phyloP scores from a whole-genome alignment of 106 monocot genomes.

The Hemerocallis citrina region DNA sequence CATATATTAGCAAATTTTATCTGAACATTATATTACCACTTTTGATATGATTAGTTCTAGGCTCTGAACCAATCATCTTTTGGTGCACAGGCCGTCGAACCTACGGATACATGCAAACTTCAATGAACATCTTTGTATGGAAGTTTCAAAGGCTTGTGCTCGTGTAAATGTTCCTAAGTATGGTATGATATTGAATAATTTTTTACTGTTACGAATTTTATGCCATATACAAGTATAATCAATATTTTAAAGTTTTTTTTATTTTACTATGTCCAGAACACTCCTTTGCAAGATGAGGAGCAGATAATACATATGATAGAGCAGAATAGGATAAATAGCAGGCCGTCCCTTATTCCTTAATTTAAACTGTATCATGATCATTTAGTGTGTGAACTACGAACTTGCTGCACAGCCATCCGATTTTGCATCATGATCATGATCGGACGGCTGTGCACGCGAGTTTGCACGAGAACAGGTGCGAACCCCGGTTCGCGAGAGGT shows the following conservation, averaged over 20 bases:
- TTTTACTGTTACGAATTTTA: neutral
- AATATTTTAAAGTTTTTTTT: neutral
- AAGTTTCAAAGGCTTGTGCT: conserved; percentile 75
- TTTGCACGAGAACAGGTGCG: too few relatives aligned
- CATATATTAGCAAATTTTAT: neutral
- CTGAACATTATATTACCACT: too few relatives aligned
- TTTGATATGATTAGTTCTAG: neutral
- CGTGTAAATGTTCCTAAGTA: conserved; percentile 65
- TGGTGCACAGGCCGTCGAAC: conserved; percentile 71
- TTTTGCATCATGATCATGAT: too few relatives aligned
- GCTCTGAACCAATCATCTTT: neutral
- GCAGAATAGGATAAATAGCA: neutral
- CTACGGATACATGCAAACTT: conserved; percentile 80
- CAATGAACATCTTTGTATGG: conserved; percentile 88
- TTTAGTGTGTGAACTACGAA: too few relatives aligned
- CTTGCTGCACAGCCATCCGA: too few relatives aligned
- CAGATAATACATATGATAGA: neutral
- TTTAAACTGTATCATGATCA: too few relatives aligned
- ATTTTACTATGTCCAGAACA: neutral
- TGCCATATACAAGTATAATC: neutral
- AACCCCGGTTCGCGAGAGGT: too few relatives aligned
- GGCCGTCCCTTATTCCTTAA: too few relatives aligned
- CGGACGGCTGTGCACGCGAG: too few relatives aligned
- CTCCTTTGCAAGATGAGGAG: too few relatives aligned
- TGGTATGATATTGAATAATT: conserved; percentile 45